Conservation (phyloP, 352 stramenopile species). For the Elongisporangium undulatum region DNA sequence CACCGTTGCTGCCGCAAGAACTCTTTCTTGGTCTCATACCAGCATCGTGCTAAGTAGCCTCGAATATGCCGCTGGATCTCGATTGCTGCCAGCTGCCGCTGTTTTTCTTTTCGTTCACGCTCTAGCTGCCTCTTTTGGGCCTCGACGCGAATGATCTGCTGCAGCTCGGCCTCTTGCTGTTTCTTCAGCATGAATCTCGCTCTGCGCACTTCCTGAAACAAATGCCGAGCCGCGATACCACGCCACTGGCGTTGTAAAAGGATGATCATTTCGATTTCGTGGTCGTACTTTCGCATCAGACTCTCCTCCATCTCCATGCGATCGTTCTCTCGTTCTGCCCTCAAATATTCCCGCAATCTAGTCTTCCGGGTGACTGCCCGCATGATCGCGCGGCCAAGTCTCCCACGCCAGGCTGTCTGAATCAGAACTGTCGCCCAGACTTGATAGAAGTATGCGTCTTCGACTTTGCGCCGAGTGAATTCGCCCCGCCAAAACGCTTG, state of each 20-base stretch:
- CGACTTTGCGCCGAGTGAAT: slow-evolving; percentile 25
- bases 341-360: slow-evolving; percentile 62
- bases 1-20: slow-evolving; percentile 42
- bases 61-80: slow-evolving; percentile 72
- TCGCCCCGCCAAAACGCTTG: slow-evolving; percentile 70
- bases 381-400: slow-evolving; percentile 48
- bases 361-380: slow-evolving; percentile 45
- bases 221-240: slow-evolving; percentile 53
- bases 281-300: slow-evolving; percentile 35
- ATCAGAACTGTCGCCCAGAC: slow-evolving; percentile 69
- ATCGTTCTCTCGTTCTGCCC: slow-evolving; percentile 59
- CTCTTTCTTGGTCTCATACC: slow-evolving; percentile 54
- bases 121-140: slow-evolving; percentile 47
- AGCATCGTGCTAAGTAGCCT: slow-evolving; percentile 44
- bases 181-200: slow-evolving; percentile 54
- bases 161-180: slow-evolving; percentile 59
- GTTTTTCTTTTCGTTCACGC: slow-evolving; percentile 35
- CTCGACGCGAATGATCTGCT: slow-evolving; percentile 57
- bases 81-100: slow-evolving; percentile 40
- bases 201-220: slow-evolving; percentile 58
- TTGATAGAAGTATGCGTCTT: slow-evolving; percentile 56
- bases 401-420: slow-evolving; percentile 62
- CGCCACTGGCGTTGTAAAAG: slow-evolving; percentile 69
- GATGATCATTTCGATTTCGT: slow-evolving; percentile 50
- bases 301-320: slow-evolving; percentile 44